Base-by-base conservation (phyloP, 1,139 yeast species). In the Kodamaea sp. region DNA sequence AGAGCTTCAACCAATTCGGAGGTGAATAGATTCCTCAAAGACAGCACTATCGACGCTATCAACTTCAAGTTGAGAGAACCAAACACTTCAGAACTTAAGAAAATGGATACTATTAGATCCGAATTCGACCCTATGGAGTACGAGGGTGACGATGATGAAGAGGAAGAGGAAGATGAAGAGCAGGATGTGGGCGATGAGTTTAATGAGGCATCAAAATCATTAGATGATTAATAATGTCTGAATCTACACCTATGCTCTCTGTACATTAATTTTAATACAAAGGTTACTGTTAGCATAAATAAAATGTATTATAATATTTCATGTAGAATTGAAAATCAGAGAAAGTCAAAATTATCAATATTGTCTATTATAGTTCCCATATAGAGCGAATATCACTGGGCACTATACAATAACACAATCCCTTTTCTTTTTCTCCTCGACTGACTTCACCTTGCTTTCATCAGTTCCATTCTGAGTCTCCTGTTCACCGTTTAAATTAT, bases 111-210 rank as follows among this genome's bases (percentile, higher is more conserved):
- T 38, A 58, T 70, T 24, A 74, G 95, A 62, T 78, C 85, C 27
- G 77, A 71, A 44, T 86, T 66, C 51, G 95, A 86, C 62, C 92
- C 95, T 32, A 83, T 85, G 72, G 82, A 78, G 48, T 78, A 73
- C 45, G 78, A 73, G 50, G 74, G 66, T n/a, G 73, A 73, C 37
- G 79, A 73, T 24, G 75, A 65, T 24, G 74, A 51, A 7, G 63
- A 62, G 12, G 73, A 59, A 11, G 56, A 46, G 9, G 55, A 49
- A n/a, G 53, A 44, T 11, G 55, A 44, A 10, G 51, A 28, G 8
- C 32, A 32, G n/a, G 44, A 32, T 21, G 31, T 38, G 13, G 41
- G 32, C 15, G 44, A 38, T n/a, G 41, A 39, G 22, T 37, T 35
- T 25, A 38, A 41, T 34, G 44, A 43, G 22, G 21, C 21, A 18